These are phyloP conservation scores for Malus hybrid DNA, from an alignment of 331 rosid genomes.

Conservation along the genomic window DNA sequence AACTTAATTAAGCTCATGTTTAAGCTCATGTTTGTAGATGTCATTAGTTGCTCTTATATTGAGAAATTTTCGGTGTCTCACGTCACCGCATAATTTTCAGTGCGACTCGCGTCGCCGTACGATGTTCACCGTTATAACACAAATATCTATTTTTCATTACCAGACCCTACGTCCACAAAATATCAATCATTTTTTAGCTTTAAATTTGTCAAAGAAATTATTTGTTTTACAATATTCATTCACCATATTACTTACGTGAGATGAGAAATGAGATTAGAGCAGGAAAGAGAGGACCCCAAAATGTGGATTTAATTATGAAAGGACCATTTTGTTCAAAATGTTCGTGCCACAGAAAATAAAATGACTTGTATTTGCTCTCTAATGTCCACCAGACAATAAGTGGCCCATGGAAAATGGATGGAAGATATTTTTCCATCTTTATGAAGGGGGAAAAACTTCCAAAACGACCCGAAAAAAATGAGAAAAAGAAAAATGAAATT, in stretches of 20 bases:
- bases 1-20: no score
- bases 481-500: not conserved
- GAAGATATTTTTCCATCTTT: constrained; percentile 6
- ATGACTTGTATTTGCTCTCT: constrained; percentile 1
- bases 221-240: not conserved
- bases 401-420: constrained; percentile 9
- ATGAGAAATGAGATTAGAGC: not conserved
- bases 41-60: no score
- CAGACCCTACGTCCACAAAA: no score
- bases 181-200: no score
- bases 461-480: constrained; percentile 5
- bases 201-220: no score
- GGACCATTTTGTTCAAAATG: not conserved
- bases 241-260: no score
- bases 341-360: not conserved
- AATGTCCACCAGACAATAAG: constrained; percentile 5
- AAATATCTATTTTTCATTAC: no score
- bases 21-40: no score
- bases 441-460: not conserved
- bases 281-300: not conserved
- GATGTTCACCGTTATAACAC: no score
- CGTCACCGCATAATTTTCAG: no score
- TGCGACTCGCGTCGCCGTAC: no score
- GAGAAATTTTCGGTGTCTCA: no score
- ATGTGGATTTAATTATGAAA: not conserved